A percentile compares a stretch with the other conserved stretches of the same genome.
Conservation (phyloP, 1,139 yeast species). For the Yamadazyma sp. region DNA sequence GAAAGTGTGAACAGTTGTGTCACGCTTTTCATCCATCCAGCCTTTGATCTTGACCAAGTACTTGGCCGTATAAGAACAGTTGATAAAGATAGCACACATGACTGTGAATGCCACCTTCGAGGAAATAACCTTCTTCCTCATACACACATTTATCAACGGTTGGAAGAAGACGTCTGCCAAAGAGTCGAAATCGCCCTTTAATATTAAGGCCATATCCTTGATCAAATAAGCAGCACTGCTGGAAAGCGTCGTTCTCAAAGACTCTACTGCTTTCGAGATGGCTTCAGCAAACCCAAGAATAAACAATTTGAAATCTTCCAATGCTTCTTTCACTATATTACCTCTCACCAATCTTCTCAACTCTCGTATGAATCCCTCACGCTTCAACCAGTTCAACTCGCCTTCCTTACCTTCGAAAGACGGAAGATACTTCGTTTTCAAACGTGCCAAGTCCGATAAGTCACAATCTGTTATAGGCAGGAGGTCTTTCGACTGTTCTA, state of each 20-base stretch:
- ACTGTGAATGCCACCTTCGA: constrained; percentile 73
- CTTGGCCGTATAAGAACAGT: constrained; percentile 55
- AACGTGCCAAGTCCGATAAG: neutral
- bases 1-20: constrained; percentile 61
- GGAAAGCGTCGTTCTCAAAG: constrained; percentile 83
- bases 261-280: constrained; percentile 63
- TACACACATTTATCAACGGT: constrained; percentile 59
- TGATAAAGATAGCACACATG: constrained; percentile 58
- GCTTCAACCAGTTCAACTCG: constrained; percentile 77
- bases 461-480: constrained; percentile 2
- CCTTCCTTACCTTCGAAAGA: constrained; percentile 79
- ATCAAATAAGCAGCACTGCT: constrained; percentile 73
- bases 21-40: constrained; percentile 66
- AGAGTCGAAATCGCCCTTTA: constrained; percentile 54
- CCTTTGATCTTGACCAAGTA: constrained; percentile 50
- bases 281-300: constrained; percentile 56
- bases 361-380: constrained; percentile 63
- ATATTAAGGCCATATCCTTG: constrained; percentile 64
- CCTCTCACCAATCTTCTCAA: constrained; percentile 66
- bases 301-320: constrained; percentile 41
- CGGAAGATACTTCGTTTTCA: constrained; percentile 12
- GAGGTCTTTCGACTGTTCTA: constrained; percentile 2
- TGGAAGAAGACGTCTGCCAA: constrained; percentile 63
- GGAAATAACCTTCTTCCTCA: constrained; percentile 78
- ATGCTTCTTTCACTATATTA: constrained; percentile 37